phyloP scores from a whole-genome alignment of 495 filamentous ascomycete species.

The Aspergillus leporis region DNA sequence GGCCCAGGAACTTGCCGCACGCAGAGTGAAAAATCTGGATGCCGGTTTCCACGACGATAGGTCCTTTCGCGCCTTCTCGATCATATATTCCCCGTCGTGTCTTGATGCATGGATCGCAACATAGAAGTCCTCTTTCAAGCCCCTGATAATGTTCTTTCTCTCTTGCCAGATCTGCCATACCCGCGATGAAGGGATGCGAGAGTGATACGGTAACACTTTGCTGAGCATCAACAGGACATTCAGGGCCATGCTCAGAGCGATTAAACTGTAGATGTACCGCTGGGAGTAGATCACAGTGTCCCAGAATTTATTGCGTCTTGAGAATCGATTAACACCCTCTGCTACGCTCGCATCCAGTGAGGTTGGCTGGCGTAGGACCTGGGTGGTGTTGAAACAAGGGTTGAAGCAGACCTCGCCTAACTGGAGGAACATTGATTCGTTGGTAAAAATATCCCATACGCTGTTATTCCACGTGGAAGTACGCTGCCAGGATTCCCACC shows the following conservation, averaged over 20 bases:
- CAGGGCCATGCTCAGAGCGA: constrained; percentile 26
- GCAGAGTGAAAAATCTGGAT: constrained; percentile 13
- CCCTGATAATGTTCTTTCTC: constrained; percentile 20
- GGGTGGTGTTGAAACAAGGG: constrained; percentile 36
- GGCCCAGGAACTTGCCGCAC: constrained; percentile 15
- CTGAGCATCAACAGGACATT: constrained; percentile 28
- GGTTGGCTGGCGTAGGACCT: constrained; percentile 26
- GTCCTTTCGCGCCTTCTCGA: not conserved
- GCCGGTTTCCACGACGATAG: constrained; percentile 1
- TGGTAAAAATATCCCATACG: constrained; percentile 32
- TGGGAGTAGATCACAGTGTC: constrained; percentile 27
- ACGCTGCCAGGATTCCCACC: constrained; percentile 28
- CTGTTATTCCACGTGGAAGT: constrained; percentile 32
- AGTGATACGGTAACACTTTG: constrained; percentile 28
- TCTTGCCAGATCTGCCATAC: constrained; percentile 28
- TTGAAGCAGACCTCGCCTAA: constrained; percentile 33
- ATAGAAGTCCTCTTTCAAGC: constrained; percentile 24
- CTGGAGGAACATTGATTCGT: constrained; percentile 22
- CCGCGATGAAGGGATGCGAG: constrained; percentile 28
- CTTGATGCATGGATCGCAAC: not conserved
- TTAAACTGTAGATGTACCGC: constrained; percentile 37
- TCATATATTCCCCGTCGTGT: not conserved
- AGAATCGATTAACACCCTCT: constrained; percentile 6
- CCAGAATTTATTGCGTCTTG: constrained; percentile 18
- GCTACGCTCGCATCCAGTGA: constrained; percentile 20